Evolutionary conservation across 768 basidiomycete species (phyloP), one percentile per base, ranked within the genome.

Genomic region (Mycena crocata): DNA sequence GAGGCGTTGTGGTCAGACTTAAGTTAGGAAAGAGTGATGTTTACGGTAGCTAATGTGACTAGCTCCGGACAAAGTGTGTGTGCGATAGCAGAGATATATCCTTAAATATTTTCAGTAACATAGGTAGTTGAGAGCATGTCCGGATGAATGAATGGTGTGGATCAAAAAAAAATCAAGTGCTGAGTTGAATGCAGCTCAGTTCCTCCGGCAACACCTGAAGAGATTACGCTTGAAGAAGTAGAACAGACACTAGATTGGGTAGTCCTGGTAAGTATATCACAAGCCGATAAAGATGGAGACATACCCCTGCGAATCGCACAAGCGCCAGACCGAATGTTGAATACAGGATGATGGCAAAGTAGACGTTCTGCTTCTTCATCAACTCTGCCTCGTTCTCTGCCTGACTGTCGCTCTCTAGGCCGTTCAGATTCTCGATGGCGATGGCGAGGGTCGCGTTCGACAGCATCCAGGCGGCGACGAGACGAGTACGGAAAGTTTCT

Each of bases 401-500:
- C n/a, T 40, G 31, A 26, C 64, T 58, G 0, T 15, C 1, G 45
- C 61, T 70, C 34, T 30, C 34, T 13, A 70, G 32, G 15, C 78
- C 78, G 66, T 88, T 86, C 57, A 90, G 76, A 68, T 86, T 90
- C 79, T 89, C 85, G 56, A 91, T 87, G 31, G 86, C 80, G 35
- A 91, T 77, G 10, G 86, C 85, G 2, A 91, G 78, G 15, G 66
- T 80, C 31, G 87, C 89, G 66, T 92, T 92, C 46, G 73, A 75
- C 52, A 92, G 78, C 85, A 92, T 89, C 92, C 92, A 93, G 59
- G 82, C 83, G 30, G 89, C 86, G 61, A 93, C 91, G 40, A 93
- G 85, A 56, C 93, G 90, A 1, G 93, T 93, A 54, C 93, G 86
- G 88, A 93, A 93, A 14, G 92, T 93, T 81, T 88, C 65, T 70